Percentiles rank a stretch among this genome's conserved stretches.
These are phyloP conservation scores for Arthroderma uncinatum DNA, from an alignment of 2,329 filamentous ascomycete genomes.

Conservation along the genomic window DNA sequence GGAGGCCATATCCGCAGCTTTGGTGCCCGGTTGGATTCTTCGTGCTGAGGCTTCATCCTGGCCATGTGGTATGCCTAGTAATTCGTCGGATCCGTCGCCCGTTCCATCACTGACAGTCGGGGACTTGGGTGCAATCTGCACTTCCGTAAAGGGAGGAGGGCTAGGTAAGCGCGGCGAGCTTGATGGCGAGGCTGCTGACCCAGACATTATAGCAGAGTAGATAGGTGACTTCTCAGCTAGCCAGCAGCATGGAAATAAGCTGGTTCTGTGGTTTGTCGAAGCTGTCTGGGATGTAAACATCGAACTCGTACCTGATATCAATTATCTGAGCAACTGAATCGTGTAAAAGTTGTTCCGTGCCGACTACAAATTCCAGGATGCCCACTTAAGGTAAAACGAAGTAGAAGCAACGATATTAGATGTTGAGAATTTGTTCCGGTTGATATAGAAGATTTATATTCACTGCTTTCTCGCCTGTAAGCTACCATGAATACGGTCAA, in stretches of 20 bases:
- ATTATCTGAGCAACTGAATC: neutral
- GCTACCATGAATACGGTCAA: neutral
- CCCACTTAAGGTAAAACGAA: neutral
- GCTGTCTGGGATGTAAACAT: neutral
- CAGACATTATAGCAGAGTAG: constrained; percentile 29
- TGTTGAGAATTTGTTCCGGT: neutral
- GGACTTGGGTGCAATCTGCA: constrained; percentile 74
- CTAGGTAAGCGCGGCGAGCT: constrained; percentile 88
- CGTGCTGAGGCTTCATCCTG: constrained; percentile 63
- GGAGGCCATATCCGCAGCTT: constrained; percentile 81
- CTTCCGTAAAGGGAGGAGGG: constrained; percentile 87
- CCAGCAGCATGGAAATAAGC: neutral
- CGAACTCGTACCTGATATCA: neutral
- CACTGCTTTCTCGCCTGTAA: neutral
- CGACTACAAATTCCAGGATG: neutral
- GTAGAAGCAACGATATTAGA: neutral
- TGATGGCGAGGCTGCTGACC: constrained; percentile 42
- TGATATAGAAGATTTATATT: neutral
- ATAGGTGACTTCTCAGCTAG: neutral
- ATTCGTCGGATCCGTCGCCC: constrained; percentile 42
- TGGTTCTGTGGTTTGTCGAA: neutral
- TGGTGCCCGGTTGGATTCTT: constrained; percentile 85
- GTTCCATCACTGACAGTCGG: constrained; percentile 53
- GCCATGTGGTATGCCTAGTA: constrained; percentile 46
- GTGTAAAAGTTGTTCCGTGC: neutral